phyloP scores from a whole-genome alignment of 305 asterid species.

The Stenogyne calaminthoides region DNA sequence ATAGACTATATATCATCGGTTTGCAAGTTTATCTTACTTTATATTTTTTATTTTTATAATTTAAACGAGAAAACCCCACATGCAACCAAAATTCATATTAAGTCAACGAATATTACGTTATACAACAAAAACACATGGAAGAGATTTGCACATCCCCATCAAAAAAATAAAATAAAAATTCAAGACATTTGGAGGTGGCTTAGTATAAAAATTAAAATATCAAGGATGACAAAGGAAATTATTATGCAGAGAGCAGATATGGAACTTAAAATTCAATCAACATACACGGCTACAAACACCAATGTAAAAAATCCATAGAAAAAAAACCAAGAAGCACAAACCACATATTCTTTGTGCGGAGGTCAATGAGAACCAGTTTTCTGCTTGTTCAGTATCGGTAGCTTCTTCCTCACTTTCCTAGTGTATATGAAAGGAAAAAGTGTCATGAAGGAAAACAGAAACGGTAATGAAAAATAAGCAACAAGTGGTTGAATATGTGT shows the following conservation, averaged over 20 bases:
- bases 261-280: neutral
- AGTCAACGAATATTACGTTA: neutral
- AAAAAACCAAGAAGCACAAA: slow-evolving; percentile 36
- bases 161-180: neutral
- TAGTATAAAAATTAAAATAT: slow-evolving; percentile 11
- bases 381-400: slow-evolving; percentile 97
- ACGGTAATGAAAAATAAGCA: slow-evolving; percentile 13
- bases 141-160: neutral
- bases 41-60: no score
- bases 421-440: slow-evolving; percentile 30
- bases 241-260: neutral
- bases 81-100: neutral
- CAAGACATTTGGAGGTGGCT: neutral
- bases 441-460: slow-evolving; percentile 22
- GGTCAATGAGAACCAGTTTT: slow-evolving; percentile 97
- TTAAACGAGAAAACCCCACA: neutral
- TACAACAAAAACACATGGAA: neutral
- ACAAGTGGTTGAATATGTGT: neutral
- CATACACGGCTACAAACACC: neutral
- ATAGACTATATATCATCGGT: neutral
- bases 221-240: slow-evolving; percentile 13
- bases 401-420: slow-evolving; percentile 99
- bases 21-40: neutral
- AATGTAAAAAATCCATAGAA: slow-evolving; percentile 3
- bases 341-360: slow-evolving; percentile 99